Evolutionary conservation across 345 rosid genomes (phyloP).

Genomic region (Camelina hispida): DNA sequence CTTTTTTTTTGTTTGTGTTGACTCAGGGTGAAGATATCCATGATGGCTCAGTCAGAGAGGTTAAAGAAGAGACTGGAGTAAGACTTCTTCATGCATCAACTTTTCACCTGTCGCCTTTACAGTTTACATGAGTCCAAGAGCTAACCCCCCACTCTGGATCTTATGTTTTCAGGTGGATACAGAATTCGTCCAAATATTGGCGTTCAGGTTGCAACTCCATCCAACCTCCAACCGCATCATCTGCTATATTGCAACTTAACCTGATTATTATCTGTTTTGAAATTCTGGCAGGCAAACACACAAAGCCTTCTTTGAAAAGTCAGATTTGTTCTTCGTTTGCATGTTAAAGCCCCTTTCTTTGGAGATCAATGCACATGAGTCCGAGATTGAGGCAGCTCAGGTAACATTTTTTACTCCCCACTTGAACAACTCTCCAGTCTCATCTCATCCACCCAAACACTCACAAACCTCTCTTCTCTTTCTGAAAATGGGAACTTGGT

Average conservation of each 20-base stretch:
- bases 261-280: constrained; percentile 17
- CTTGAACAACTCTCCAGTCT: constrained; percentile 9
- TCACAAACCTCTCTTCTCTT: neutral
- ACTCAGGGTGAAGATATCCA: constrained; percentile 82
- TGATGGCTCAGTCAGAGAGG: constrained; percentile 84
- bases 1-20: neutral
- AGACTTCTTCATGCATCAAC: constrained; percentile 37
- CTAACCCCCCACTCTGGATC: constrained; percentile 21
- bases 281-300: constrained; percentile 70
- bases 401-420: constrained; percentile 37
- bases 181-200: constrained; percentile 74
- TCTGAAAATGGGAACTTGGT: constrained; percentile 31
- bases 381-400: constrained; percentile 80
- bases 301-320: constrained; percentile 70
- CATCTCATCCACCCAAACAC: too few relatives aligned
- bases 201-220: constrained; percentile 63
- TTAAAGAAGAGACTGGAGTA: constrained; percentile 93
- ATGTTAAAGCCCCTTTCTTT: constrained; percentile 71
- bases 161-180: constrained; percentile 63
- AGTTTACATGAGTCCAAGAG: constrained; percentile 13
- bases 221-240: constrained; percentile 16
- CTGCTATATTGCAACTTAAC: constrained; percentile 16
- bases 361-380: constrained; percentile 67
- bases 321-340: constrained; percentile 84
- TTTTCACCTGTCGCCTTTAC: neutral